These are phyloP conservation scores for Paraphysoderma sedebokerense DNA, from an alignment of 371 early-diverging fungal species.

Conservation along the genomic window DNA sequence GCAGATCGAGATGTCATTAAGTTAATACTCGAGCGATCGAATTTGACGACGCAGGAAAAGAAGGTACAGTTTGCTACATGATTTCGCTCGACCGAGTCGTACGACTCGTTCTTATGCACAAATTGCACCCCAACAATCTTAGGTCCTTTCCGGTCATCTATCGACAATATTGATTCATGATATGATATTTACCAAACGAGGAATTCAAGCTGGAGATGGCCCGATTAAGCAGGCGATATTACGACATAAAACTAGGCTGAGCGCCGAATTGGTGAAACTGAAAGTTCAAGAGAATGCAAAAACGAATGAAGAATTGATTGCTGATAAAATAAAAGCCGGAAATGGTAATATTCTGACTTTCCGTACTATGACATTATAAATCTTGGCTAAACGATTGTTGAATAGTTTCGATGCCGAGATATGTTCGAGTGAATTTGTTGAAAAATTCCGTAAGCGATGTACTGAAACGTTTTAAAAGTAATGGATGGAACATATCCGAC, in stretches of 20 bases:
- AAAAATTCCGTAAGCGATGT: conserved; percentile 46
- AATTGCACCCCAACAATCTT: too few relatives aligned
- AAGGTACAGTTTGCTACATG: neutral
- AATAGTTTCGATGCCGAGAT: conserved; percentile 41
- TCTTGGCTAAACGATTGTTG: too few relatives aligned
- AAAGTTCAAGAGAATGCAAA: conserved; percentile 43
- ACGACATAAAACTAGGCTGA: conserved; percentile 45
- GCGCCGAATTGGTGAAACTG: conserved; percentile 52
- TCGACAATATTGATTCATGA: conserved; percentile 55
- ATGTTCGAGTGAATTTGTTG: conserved; percentile 55
- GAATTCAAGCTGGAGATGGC: conserved; percentile 42
- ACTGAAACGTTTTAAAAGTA: conserved; percentile 37
- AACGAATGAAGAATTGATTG: conserved; percentile 50
- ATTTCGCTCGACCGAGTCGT: too few relatives aligned
- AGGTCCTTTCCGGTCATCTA: too few relatives aligned
- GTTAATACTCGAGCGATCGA: neutral
- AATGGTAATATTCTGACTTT: neutral
- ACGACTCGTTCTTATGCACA: too few relatives aligned
- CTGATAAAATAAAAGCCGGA: conserved; percentile 9
- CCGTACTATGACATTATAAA: neutral
- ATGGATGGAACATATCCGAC: conserved; percentile 33
- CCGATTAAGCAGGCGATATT: conserved; percentile 43
- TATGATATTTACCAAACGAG: conserved; percentile 54
- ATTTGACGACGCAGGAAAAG: neutral
- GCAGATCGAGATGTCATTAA: neutral